Percentiles rank a stretch among this genome's conserved stretches.
Evolutionary conservation across 768 basidiomycete species (phyloP).

Genomic region (Leccinum disarticulatum): DNA sequence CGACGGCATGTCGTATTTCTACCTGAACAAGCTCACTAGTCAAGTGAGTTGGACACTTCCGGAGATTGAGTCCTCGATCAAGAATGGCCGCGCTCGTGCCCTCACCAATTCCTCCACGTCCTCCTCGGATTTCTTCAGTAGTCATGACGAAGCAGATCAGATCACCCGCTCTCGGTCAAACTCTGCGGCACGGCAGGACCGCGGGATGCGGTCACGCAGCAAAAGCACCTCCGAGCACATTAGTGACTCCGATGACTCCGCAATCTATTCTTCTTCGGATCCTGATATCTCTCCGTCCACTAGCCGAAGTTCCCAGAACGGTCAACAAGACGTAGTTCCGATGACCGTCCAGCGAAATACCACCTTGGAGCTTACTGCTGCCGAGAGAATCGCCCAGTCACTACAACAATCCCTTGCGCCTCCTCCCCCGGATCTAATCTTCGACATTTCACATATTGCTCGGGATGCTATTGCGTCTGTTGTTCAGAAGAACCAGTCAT

Average conservation of each 20-base stretch:
- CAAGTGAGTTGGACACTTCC: conserved; percentile 70
- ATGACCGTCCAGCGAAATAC: conserved; percentile 18
- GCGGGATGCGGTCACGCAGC: conserved; percentile 27
- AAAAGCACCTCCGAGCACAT: conserved; percentile 41
- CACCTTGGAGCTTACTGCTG: conserved; percentile 54
- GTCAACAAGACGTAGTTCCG: conserved; percentile 20
- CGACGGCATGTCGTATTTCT: conserved; percentile 80
- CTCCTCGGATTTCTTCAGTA: conserved; percentile 29
- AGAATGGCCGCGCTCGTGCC: conserved; percentile 34
- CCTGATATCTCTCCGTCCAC: conserved; percentile 31
- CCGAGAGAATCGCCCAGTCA: conserved; percentile 65
- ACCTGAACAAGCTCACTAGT: conserved; percentile 70
- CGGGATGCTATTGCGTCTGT: conserved; percentile 63
- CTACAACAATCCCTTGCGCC: conserved; percentile 61
- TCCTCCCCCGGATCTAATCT: conserved; percentile 54
- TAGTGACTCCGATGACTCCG: conserved; percentile 82
- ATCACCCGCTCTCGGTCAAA: conserved; percentile 33
- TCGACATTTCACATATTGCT: conserved; percentile 59
- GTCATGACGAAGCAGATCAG: conserved; percentile 24
- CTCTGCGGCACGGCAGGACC: conserved; percentile 34
- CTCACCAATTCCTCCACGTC: conserved; percentile 35
- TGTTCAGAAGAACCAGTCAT: conserved; percentile 54
- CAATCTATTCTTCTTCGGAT: conserved; percentile 39
- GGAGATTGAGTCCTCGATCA: conserved; percentile 34
- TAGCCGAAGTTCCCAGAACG: conserved; percentile 34